These are phyloP conservation scores for Protomyces inundatus DNA, from an alignment of 1,139 yeast species.

Conservation along the genomic window DNA sequence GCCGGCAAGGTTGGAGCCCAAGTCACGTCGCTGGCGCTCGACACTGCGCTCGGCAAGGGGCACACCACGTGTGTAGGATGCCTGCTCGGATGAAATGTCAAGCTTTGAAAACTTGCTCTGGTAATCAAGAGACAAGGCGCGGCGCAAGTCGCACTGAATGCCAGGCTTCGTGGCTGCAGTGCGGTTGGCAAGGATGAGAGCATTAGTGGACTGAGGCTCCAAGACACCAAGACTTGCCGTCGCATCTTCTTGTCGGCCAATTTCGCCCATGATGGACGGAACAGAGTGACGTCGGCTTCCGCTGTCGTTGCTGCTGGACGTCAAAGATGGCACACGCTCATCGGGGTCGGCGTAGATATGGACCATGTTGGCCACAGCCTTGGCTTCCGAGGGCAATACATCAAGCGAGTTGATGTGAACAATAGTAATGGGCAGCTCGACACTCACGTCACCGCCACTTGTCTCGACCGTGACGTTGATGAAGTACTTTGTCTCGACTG, in stretches of 20 bases:
- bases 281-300: conserved; percentile 1
- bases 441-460: conserved; percentile 9
- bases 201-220: background rate
- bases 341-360: conserved; percentile 3
- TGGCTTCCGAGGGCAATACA: conserved; percentile 16
- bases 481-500: conserved; percentile 10
- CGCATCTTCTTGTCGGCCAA: background rate
- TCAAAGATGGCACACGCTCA: too few relatives aligned
- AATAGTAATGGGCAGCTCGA: conserved; percentile 17
- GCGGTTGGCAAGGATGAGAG: background rate
- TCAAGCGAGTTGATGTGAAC: conserved; percentile 23
- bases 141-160: conserved; percentile 14
- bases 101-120: conserved; percentile 13
- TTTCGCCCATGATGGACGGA: background rate
- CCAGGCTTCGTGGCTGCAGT: conserved; percentile 12
- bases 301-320: background rate
- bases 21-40: conserved; percentile 6
- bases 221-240: background rate
- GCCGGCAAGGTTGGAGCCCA: conserved; percentile 12
- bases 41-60: conserved; percentile 7
- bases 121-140: conserved; percentile 22
- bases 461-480: background rate
- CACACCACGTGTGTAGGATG: conserved; percentile 17
- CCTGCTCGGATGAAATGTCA: conserved; percentile 8
- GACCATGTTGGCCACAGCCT: conserved; percentile 17